Conservation (phyloP, 1,139 yeast species). For the Hansenula lynferdii region DNA sequence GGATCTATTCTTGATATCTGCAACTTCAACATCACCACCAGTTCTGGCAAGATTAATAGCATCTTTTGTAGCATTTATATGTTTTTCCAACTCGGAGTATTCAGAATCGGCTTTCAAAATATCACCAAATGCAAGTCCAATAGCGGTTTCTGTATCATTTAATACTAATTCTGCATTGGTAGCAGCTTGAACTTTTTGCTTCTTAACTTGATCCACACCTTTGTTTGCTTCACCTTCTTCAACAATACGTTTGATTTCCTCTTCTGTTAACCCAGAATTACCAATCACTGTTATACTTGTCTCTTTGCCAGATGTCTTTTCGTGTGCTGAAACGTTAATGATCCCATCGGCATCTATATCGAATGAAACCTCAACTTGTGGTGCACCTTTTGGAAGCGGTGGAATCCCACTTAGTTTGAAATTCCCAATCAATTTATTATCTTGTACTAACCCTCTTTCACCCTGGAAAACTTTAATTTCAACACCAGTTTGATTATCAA, state of each 20-base stretch:
- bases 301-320: slow-evolving; percentile 50
- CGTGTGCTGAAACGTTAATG: slow-evolving; percentile 67
- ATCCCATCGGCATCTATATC: slow-evolving; percentile 84
- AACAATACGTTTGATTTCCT: slow-evolving; percentile 53
- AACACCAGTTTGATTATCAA: slow-evolving; percentile 98
- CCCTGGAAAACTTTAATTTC: slow-evolving; percentile 99
- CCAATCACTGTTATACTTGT: slow-evolving; percentile 68
- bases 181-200: slow-evolving; percentile 27
- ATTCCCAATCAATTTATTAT: slow-evolving; percentile 69
- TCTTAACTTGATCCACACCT: slow-evolving; percentile 19
- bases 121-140: slow-evolving; percentile 35
- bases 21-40: slow-evolving; percentile 25
- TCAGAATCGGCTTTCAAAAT: slow-evolving; percentile 35
- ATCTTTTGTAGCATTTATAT: slow-evolving; percentile 34
- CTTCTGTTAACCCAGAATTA: slow-evolving; percentile 61
- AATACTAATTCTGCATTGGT: slow-evolving; percentile 51
- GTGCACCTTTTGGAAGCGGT: slow-evolving; percentile 68
- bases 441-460: slow-evolving; percentile 76
- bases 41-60: slow-evolving; percentile 33
- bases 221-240: slow-evolving; percentile 35
- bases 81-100: slow-evolving; percentile 26
- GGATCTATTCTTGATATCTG: slow-evolving; percentile 35
- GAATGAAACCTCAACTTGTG: slow-evolving; percentile 69
- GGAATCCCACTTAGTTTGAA: slow-evolving; percentile 67
- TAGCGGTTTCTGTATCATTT: slow-evolving; percentile 49